A percentile compares a stretch with the other conserved stretches of the same genome.
phyloP scores from a whole-genome alignment of 768 basidiomycete species.

The Leccinum disarticulatum region DNA sequence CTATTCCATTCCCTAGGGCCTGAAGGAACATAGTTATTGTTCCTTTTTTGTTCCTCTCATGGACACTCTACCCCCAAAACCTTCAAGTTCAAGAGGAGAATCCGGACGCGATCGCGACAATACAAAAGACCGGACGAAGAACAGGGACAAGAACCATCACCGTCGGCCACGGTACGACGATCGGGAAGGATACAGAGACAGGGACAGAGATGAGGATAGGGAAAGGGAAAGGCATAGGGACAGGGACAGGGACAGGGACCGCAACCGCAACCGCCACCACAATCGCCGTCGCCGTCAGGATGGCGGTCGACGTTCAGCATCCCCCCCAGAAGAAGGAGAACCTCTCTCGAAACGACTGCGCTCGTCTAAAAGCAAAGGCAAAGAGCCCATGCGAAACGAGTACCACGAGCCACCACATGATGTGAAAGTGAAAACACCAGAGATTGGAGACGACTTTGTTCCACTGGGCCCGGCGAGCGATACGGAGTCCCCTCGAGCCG shows the following conservation, averaged over 20 bases:
- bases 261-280: neutral
- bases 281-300: conserved; percentile 1
- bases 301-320: conserved; percentile 14
- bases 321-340: conserved; percentile 11
- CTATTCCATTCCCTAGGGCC: neutral
- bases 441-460: conserved; percentile 34
- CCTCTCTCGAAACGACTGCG: conserved; percentile 20
- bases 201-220: conserved; percentile 1
- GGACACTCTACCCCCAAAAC: conserved; percentile 23
- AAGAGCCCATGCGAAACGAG: conserved; percentile 10
- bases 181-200: conserved; percentile 8
- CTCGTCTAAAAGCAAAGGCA: conserved; percentile 22
- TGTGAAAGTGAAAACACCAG: conserved; percentile 8
- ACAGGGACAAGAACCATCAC: conserved; percentile 7
- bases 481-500: conserved; percentile 13
- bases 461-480: conserved; percentile 25
- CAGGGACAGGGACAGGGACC: neutral
- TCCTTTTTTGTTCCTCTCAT: conserved; percentile 4
- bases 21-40: neutral
- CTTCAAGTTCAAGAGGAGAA: conserved; percentile 14
- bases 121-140: conserved; percentile 2
- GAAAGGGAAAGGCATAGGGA: conserved; percentile 1
- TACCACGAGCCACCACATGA: conserved; percentile 13
- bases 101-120: conserved; percentile 18
- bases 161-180: conserved; percentile 11